A percentile compares a stretch with the other conserved stretches of the same genome.
phyloP scores from a whole-genome alignment of 2,329 filamentous ascomycete genomes.

The Beauveria sp. region DNA sequence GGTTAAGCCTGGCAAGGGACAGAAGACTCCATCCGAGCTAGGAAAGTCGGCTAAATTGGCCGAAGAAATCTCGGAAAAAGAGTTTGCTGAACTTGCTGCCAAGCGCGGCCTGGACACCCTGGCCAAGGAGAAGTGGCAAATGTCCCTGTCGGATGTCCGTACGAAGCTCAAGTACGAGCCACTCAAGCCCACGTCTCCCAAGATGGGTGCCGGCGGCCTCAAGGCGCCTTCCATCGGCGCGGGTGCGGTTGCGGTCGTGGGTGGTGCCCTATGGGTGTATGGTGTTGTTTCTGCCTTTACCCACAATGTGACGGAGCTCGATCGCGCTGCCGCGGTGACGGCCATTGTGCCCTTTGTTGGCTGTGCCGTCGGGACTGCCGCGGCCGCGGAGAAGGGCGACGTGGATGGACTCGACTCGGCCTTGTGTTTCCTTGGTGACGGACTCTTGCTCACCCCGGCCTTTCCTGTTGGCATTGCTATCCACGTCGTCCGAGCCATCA shows the following conservation, averaged over 20 bases:
- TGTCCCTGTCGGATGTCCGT: not conserved
- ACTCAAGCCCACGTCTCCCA: not conserved
- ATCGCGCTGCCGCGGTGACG: not conserved
- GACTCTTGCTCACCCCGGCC: not conserved
- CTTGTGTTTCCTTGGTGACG: slow-evolving; percentile 2
- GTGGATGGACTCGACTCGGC: not conserved
- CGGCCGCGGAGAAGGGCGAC: not conserved
- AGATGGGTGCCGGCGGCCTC: not conserved
- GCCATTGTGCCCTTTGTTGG: slow-evolving; percentile 2
- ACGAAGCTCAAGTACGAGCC: not conserved
- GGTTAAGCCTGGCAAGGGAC: not conserved
- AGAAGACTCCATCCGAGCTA: not conserved
- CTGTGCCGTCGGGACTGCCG: not conserved
- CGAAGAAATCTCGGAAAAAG: not conserved
- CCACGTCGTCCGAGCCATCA: not conserved
- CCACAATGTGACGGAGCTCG: not conserved
- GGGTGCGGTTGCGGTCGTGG: not conserved
- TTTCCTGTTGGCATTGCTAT: not conserved
- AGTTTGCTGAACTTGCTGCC: not conserved
- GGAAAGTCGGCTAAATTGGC: not conserved
- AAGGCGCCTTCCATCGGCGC: not conserved
- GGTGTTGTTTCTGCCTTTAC: not conserved
- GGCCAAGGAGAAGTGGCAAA: not conserved
- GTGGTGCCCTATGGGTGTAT: not conserved
- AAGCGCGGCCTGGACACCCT: not conserved